A percentile compares a stretch with the other conserved stretches of the same genome.
Evolutionary conservation across 495 filamentous ascomycete species (phyloP).

Genomic region (Daldinia bambusicola): DNA sequence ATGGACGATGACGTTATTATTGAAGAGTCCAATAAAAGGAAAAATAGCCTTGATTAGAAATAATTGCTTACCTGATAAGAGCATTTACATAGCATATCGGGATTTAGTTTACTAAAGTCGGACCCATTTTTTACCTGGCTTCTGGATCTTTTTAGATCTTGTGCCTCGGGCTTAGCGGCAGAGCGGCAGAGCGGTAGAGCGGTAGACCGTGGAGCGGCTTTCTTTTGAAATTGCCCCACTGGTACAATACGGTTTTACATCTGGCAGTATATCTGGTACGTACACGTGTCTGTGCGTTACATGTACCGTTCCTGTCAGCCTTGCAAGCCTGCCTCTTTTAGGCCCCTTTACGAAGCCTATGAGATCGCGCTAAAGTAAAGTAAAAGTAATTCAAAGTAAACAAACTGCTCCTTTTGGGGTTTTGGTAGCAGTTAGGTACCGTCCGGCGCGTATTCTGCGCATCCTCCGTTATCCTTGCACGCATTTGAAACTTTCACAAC

Average conservation of each 20-base stretch:
- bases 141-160: neutral
- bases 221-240: constrained; percentile 15
- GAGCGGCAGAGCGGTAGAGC: neutral
- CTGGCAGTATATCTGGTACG: no score
- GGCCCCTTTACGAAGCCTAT: constrained; percentile 4
- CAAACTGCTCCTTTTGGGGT: constrained; percentile 48
- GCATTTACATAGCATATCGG: neutral
- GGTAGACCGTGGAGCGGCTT: no score
- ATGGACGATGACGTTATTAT: neutral
- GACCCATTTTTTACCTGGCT: neutral
- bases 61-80: constrained; percentile 1
- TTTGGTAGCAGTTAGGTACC: constrained; percentile 23
- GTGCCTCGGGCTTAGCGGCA: neutral
- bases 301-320: constrained; percentile 16
- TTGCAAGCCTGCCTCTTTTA: constrained; percentile 16
- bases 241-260: no score
- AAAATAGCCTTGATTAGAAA: neutral
- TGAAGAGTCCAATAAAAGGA: neutral
- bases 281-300: constrained; percentile 13
- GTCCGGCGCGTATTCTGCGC: constrained; percentile 25
- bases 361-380: constrained; percentile 32
- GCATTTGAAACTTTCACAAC: constrained; percentile 22
- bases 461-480: constrained; percentile 14
- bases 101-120: constrained; percentile 5
- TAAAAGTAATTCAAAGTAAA: constrained; percentile 46